Evolutionary conservation across 352 stramenopile species (phyloP), one percentile per base, ranked within the genome.

Genomic region (Thalassiosira exigua): DNA sequence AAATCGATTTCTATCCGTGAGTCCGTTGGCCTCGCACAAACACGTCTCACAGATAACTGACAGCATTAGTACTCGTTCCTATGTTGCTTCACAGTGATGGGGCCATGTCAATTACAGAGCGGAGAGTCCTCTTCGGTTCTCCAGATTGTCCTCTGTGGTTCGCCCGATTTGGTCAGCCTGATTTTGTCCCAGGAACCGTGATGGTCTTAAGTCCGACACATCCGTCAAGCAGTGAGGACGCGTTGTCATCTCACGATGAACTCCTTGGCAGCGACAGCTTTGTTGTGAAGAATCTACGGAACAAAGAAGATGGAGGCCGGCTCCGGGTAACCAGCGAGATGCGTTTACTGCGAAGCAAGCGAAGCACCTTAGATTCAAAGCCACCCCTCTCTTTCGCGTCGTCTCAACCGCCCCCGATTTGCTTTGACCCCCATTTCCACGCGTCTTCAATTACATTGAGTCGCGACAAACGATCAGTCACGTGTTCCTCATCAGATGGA

Each of bases 61-160:
- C n/a, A n/a, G n/a, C n/a, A n/a, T n/a, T n/a, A n/a, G n/a, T n/a
- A n/a, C n/a, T n/a, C n/a, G n/a, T n/a, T n/a, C n/a, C n/a, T 85
- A 42, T 74, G 84, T 67, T 39, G 42, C n/a, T n/a, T n/a, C n/a
- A n/a, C n/a, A n/a, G n/a, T 69, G 86, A 94, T 83, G 89, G 87
- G 39, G 77, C 86, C 7, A 54, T 94, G 12, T 75, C 72, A 39
- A 69, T 94, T 14, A 80, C 50, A 33, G 90, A 95, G 69, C 72
- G 85, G 67, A 27, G 81, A 30, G 50, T 93, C 2, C 41, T 94
- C 41, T 95, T 84, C 68, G 90, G 90, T 33, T 86, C 85, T 1
- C 92, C 91, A 57, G 87, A 94, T 82, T n/a, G n/a, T n/a, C 88
- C 81, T 46, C 87, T 87, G 9, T 95, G 90, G 90, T 84, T 92